A percentile compares a stretch with the other conserved stretches of the same genome.
phyloP scores from a whole-genome alignment of 2,329 filamentous ascomycete species.

The Pseudogymnoascus sp. region DNA sequence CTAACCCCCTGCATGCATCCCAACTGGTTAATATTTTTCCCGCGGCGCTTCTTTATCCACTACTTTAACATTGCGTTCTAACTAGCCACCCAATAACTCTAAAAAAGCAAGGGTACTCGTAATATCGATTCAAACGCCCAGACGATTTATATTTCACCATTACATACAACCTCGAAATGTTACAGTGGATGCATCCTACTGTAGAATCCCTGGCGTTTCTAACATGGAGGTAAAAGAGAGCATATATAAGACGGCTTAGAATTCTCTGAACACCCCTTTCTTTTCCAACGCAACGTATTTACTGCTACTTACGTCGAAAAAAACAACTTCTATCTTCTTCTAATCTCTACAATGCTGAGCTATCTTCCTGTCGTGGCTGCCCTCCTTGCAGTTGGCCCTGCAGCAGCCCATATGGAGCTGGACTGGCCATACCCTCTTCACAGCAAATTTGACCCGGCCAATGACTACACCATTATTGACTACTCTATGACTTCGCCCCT shows the following conservation, averaged over 20 bases:
- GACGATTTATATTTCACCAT: neutral
- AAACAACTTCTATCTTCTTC: neutral
- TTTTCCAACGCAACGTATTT: neutral
- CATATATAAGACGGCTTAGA: neutral
- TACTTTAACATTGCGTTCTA: neutral
- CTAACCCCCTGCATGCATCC: neutral
- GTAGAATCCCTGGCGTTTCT: neutral
- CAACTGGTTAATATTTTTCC: neutral
- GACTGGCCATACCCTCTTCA: neutral
- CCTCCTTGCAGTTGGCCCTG: neutral
- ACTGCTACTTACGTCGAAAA: neutral
- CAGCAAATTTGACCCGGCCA: neutral
- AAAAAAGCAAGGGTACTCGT: neutral
- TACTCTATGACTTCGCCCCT: constrained; percentile 4
- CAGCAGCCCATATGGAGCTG: constrained; percentile 2
- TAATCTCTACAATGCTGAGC: neutral
- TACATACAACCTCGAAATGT: neutral
- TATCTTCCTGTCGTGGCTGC: neutral
- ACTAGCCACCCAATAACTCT: neutral
- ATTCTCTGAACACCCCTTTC: neutral
- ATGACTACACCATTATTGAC: neutral
- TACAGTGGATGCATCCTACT: neutral
- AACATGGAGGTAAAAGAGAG: neutral
- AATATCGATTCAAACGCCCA: neutral
- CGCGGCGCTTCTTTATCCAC: neutral